Conservation (phyloP, 768 basidiomycete species). For the Boletellus ananas region DNA sequence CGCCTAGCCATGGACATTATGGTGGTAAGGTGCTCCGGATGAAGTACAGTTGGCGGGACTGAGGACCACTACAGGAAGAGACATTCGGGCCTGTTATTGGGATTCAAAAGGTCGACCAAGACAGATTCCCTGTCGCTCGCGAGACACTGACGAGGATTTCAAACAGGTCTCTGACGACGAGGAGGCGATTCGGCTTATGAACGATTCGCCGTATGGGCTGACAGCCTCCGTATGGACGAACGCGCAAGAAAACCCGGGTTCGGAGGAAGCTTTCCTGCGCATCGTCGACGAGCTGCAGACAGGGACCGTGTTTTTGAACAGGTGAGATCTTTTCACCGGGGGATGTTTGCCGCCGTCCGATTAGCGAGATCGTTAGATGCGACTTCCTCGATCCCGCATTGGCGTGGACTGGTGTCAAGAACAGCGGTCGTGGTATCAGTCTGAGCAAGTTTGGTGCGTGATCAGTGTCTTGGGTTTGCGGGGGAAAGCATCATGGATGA, state of each 20-base stretch:
- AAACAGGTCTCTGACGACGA: slow-evolving; percentile 73
- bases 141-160: background rate
- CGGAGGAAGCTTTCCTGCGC: slow-evolving; percentile 61
- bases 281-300: slow-evolving; percentile 69
- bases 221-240: slow-evolving; percentile 96
- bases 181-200: slow-evolving; percentile 89
- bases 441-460: slow-evolving; percentile 80
- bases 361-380: slow-evolving; percentile 44
- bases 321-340: slow-evolving; percentile 36
- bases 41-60: background rate
- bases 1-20: slow-evolving; percentile 83
- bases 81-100: slow-evolving; percentile 94
- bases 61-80: slow-evolving; percentile 52
- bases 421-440: slow-evolving; percentile 89
- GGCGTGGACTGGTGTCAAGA: slow-evolving; percentile 92
- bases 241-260: slow-evolving; percentile 52
- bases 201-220: slow-evolving; percentile 92
- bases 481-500: background rate
- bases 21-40: slow-evolving; percentile 50
- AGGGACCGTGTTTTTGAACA: slow-evolving; percentile 92
- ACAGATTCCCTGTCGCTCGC: background rate
- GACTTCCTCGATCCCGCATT: slow-evolving; percentile 92
- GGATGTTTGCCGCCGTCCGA: background rate
- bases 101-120: slow-evolving; percentile 71
- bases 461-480: background rate